phyloP scores from a whole-genome alignment of 1,284 basidiomycete species.

The Clitocybe nebularis region DNA sequence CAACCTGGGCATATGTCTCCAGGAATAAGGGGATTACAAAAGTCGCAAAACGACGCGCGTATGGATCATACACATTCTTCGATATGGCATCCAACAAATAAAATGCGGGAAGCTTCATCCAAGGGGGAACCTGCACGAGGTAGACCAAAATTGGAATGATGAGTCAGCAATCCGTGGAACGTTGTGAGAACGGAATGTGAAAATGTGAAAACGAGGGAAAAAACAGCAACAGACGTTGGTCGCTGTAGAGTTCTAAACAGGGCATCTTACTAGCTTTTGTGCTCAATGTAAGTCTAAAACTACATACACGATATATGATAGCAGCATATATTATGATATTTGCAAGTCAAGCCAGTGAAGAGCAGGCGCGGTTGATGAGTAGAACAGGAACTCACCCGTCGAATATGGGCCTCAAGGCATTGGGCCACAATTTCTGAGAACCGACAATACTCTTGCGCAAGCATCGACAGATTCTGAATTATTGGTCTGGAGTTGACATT shows the following conservation, averaged over 20 bases:
- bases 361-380: conserved; percentile 11
- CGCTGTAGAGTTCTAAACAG: conserved; percentile 15
- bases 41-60: conserved; percentile 76
- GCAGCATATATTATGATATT: conserved; percentile 16
- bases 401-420: conserved; percentile 85
- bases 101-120: conserved; percentile 90
- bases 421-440: conserved; percentile 82
- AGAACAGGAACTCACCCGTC: conserved; percentile 66
- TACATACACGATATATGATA: conserved; percentile 28
- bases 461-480: conserved; percentile 92
- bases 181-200: conserved; percentile 23
- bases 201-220: conserved; percentile 23
- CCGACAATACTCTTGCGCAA: conserved; percentile 84
- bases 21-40: conserved; percentile 79
- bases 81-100: conserved; percentile 96
- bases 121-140: conserved; percentile 73
- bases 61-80: conserved; percentile 90
- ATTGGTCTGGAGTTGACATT: conserved; percentile 95
- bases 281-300: conserved; percentile 31
- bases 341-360: conserved; percentile 21
- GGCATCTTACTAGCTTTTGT: conserved; percentile 29
- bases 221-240: conserved; percentile 15
- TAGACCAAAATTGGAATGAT: conserved; percentile 40
- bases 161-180: conserved; percentile 61
- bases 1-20: conserved; percentile 81